A percentile compares a stretch with the other conserved stretches of the same genome.
phyloP scores from a whole-genome alignment of 1,139 yeast genomes.

The Kurtzmaniella quercitrusa region DNA sequence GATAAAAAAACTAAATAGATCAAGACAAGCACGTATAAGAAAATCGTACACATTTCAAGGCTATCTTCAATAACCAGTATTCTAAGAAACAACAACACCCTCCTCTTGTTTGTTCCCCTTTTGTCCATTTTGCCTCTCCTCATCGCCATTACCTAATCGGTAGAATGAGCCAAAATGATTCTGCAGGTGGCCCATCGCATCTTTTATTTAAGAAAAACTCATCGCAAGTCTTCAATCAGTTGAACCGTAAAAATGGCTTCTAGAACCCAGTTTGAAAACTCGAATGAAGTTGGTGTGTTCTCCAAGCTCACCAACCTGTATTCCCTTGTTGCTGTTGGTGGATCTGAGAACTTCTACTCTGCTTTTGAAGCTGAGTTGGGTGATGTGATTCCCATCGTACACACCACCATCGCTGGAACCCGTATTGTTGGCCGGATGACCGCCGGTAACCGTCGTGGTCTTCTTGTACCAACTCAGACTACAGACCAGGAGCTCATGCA shows the following conservation, averaged over 20 bases:
- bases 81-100: too few relatives aligned
- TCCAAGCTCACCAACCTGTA: constrained; percentile 95
- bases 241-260: constrained; percentile 32
- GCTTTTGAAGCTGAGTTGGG: constrained; percentile 98
- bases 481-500: constrained; percentile 99
- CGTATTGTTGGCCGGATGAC: constrained; percentile 98
- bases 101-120: too few relatives aligned
- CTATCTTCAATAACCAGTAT: too few relatives aligned
- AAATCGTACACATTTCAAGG: too few relatives aligned
- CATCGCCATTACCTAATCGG: background rate
- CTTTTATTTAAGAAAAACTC: background rate
- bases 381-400: constrained; percentile 93
- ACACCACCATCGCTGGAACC: constrained; percentile 96
- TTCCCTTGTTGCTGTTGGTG: constrained; percentile 95
- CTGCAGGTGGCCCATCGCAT: background rate
- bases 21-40: too few relatives aligned
- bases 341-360: constrained; percentile 95
- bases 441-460: constrained; percentile 97
- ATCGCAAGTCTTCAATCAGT: background rate
- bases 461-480: constrained; percentile 94
- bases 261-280: constrained; percentile 82
- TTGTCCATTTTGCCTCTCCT: background rate
- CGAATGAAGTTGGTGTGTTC: constrained; percentile 97
- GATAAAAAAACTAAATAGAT: too few relatives aligned
- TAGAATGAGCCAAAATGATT: background rate